Evolutionary conservation across 805 yeast species (phyloP), one percentile per base, ranked within the genome.

Genomic region (Candida insectalens): DNA sequence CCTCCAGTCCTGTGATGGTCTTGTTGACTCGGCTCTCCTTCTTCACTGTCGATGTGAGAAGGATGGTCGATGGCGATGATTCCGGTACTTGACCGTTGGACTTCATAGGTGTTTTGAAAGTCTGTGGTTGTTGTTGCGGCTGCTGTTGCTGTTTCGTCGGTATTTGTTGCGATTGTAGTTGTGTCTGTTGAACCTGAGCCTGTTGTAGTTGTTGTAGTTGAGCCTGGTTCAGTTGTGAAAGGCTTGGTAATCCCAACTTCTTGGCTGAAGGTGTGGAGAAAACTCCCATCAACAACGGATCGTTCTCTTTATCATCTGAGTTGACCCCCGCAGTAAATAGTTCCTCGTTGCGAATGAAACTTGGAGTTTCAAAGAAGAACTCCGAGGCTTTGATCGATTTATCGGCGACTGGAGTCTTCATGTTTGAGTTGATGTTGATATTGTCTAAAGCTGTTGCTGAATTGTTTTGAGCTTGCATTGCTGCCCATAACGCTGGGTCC

Each of bases 21-120:
- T 35, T 23, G 12, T 29, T 22, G 20, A 34, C 28, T 18, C 16
- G 20, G n/a, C n/a, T n/a, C 15, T 32, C 20, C 30, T 13, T 16
- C 37, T 27, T 16, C 18, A 29, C 35, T 6, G 55, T 35, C 5
- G 59, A 51, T 10, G 53, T 44, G 18, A 50, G 39, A 3, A 56
- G 41, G 16, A 56, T 55, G 1, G 61, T 57, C 0, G 60, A 53
- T 5, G 62, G 57, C n/a, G 60, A 53, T 6, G 62, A 57, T 31
- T 48, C 51, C 4, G 34, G 21, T 20, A 16, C 13, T 17, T 22
- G 14, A 12, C 12, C 6, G 17, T n/a, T 20, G 14, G 23, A 16
- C n/a, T 20, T 27, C 18, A 15, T 12, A n/a, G 19, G 31, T 4
- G 27, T 16, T 7, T 26, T 27, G 19, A 14, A 13, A 15, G 18